Conservation (phyloP, 805 yeast genomes). For the Jamesozyma lodderae region DNA sequence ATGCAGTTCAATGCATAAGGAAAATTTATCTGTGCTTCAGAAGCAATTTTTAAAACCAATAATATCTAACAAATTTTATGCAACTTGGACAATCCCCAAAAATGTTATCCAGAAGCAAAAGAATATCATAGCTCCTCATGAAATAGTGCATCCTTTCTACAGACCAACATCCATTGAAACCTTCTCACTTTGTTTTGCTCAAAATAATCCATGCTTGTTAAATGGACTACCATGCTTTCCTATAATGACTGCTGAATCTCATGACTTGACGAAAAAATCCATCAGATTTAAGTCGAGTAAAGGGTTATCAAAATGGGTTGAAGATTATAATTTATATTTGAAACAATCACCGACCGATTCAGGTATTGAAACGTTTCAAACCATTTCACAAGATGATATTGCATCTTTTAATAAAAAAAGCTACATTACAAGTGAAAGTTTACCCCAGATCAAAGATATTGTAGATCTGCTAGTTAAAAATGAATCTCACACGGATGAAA, state of each 20-base stretch:
- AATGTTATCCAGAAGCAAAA: background rate
- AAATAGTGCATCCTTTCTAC: conserved; percentile 24
- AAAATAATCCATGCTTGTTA: conserved; percentile 12
- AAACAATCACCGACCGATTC: no score
- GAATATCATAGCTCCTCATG: conserved; percentile 4
- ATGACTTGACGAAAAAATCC: no score
- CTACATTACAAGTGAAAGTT: background rate
- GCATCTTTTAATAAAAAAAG: background rate
- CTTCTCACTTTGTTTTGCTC: conserved; percentile 17
- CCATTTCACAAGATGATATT: background rate
- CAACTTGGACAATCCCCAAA: conserved; percentile 1
- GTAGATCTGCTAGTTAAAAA: conserved; percentile 1
- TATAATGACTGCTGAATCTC: no score
- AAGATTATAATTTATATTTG: conserved; percentile 2
- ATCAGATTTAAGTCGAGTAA: conserved; percentile 5
- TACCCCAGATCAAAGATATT: conserved; percentile 3
- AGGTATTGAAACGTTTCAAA: no score
- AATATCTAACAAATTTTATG: no score
- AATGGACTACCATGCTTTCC: conserved; percentile 18
- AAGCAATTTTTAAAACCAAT: no score
- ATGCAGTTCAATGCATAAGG: no score
- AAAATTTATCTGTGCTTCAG: no score
- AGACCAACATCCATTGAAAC: conserved; percentile 17
- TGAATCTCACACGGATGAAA: no score
- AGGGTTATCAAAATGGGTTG: conserved; percentile 17